Base-by-base conservation (phyloP, 2,329 filamentous ascomycete species). In the Fusarium pseudocircinatum region DNA sequence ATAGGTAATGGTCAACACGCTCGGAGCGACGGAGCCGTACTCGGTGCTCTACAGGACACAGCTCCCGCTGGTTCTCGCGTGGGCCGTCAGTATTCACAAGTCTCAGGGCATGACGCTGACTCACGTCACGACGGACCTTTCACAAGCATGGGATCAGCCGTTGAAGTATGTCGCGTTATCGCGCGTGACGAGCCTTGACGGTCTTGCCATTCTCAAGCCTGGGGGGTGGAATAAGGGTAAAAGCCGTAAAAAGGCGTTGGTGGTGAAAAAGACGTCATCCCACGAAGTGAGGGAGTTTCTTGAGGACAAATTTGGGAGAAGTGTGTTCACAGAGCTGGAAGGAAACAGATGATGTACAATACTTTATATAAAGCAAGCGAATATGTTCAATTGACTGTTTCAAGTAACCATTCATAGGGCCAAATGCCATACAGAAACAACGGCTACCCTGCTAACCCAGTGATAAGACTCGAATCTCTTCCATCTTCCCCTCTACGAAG, bases 11-110 rank as follows among this genome's bases (percentile, higher is more conserved):
- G 78, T 87, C 34, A 84, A 81, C 24, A 81, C 87, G 59, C 70
- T 88, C 1, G 87, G 87, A 4, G 80, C 85, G 44, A 77, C 81
- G 5, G 26, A 77, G 56, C 87, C 87, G 0, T 86, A 86, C 69
- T 86, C 83, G 40, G 73, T 87, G 2, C 76, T 91, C 0, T 82
- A 83, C 83, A 30, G 90, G n/a, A 90, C 89, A 1, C 90, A 92
- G 75, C 84, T 92, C 11, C 91, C 90, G 0, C 82, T 92, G 0
- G 80, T 85, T 3, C 83, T 89, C 0, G 90, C 86, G 0, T 92
- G 90, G 87, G 90, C 90, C 0, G 85, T 91, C 75, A 92, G 86
- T 0, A 87, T 91, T 5, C 90, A 92, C 77, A 91, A 90, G 77
- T 85, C 85, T 8, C 88, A 92, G 80, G 89, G 90, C 7, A 87